Percentiles rank a stretch among this genome's conserved stretches.
These are phyloP conservation scores for Calonectria crousiana DNA, from an alignment of 2,329 filamentous ascomycete genomes.

Conservation along the genomic window DNA sequence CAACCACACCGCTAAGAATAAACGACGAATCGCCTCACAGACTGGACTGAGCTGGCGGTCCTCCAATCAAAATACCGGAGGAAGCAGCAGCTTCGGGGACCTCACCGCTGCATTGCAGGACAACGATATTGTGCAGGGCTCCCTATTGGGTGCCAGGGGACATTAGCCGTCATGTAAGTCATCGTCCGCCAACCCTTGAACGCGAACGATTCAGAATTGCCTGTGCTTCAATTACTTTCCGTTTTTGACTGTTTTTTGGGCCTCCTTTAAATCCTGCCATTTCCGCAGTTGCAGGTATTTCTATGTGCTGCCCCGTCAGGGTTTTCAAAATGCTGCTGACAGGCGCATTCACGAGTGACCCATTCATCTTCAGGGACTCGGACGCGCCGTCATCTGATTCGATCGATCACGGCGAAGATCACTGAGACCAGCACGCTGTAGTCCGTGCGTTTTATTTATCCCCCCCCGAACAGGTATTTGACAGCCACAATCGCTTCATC, in stretches of 20 bases:
- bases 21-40: not conserved
- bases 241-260: not conserved
- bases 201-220: not conserved
- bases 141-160: not conserved
- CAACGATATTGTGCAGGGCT: not conserved
- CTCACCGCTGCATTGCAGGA: not conserved
- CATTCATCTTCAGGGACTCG: not conserved
- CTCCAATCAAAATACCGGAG: not conserved
- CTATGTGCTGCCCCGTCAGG: not conserved
- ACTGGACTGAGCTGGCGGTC: not conserved
- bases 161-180: conserved; percentile 1
- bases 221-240: not conserved
- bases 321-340: not conserved
- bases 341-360: not conserved
- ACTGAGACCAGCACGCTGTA: too few species aligned
- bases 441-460: too few species aligned
- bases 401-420: too few species aligned
- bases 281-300: not conserved
- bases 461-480: too few species aligned
- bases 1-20: not conserved
- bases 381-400: too few species aligned
- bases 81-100: not conserved
- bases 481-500: too few species aligned
- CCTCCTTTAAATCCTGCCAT: not conserved
- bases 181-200: not conserved